Percentiles rank a stretch among this genome's conserved stretches.
These are phyloP conservation scores for Aspergillus versicolor DNA, from an alignment of 2,329 filamentous ascomycete genomes.

Conservation along the genomic window DNA sequence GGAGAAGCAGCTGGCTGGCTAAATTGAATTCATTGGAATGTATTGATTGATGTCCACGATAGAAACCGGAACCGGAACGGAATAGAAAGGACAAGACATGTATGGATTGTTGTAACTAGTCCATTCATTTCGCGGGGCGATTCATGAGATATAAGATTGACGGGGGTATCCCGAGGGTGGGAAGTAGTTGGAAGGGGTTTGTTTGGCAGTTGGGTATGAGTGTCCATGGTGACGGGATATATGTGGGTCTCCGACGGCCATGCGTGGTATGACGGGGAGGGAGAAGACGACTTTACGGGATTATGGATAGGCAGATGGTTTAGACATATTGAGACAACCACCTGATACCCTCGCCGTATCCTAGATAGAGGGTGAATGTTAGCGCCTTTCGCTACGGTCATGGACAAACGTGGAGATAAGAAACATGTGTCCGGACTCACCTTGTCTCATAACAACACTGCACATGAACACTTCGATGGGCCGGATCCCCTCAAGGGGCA, in stretches of 20 bases:
- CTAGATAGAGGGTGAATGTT: constrained; percentile 36
- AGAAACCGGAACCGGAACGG: neutral
- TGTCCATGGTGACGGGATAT: neutral
- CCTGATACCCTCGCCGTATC: constrained; percentile 85
- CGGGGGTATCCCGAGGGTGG: neutral
- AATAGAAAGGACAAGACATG: neutral
- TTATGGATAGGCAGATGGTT: constrained; percentile 24
- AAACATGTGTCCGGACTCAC: constrained; percentile 43
- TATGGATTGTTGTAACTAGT: neutral
- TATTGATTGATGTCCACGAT: neutral
- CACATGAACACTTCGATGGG: constrained; percentile 99
- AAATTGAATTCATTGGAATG: neutral
- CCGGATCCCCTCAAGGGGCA: constrained; percentile 85
- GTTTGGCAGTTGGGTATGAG: neutral
- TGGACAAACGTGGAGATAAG: neutral
- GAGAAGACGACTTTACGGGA: neutral
- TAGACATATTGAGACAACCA: constrained; percentile 93
- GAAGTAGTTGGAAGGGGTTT: neutral
- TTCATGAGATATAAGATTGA: neutral
- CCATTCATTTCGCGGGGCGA: neutral
- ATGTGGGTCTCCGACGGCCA: neutral
- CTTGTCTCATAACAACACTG: constrained; percentile 97
- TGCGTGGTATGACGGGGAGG: neutral
- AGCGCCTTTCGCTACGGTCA: neutral
- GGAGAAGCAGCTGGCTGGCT: neutral